These are phyloP conservation scores for Calonectria honghensis DNA, from an alignment of 2,329 filamentous ascomycete species.

Conservation along the genomic window DNA sequence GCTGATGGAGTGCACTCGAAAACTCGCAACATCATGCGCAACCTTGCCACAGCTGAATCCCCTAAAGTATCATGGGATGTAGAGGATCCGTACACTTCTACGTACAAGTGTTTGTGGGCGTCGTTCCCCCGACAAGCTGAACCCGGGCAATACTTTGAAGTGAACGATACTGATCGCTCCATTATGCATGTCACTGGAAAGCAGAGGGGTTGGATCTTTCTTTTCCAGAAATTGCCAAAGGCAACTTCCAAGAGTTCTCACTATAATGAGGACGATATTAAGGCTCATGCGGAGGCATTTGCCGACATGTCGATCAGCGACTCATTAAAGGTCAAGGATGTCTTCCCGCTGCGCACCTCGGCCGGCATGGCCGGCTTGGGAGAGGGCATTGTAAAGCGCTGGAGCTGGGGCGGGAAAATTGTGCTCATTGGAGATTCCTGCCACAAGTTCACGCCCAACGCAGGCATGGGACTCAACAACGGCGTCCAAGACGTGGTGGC, in stretches of 20 bases:
- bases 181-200: slow-evolving; percentile 56
- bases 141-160: slow-evolving; percentile 54
- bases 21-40: slow-evolving; percentile 43
- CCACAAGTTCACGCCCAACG: slow-evolving; percentile 60
- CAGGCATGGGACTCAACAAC: slow-evolving; percentile 57
- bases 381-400: slow-evolving; percentile 57
- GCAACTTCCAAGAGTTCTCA: background rate
- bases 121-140: slow-evolving; percentile 49
- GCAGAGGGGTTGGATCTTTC: slow-evolving; percentile 57
- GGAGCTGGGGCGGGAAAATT: slow-evolving; percentile 53
- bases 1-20: slow-evolving; percentile 49
- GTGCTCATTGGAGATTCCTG: slow-evolving; percentile 59
- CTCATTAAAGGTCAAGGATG: slow-evolving; percentile 36
- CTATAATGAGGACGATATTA: slow-evolving; percentile 30
- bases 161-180: slow-evolving; percentile 52
- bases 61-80: slow-evolving; percentile 15
- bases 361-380: slow-evolving; percentile 56
- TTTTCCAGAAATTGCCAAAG: slow-evolving; percentile 57
- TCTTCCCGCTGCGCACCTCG: background rate
- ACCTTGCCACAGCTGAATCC: slow-evolving; percentile 15
- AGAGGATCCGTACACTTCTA: slow-evolving; percentile 18
- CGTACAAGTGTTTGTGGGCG: slow-evolving; percentile 51
- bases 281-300: slow-evolving; percentile 19
- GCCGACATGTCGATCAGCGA: slow-evolving; percentile 33
- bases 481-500: slow-evolving; percentile 34